Conservation (phyloP, 306 rosid genomes). For the Pterocarpus macrocarpus region DNA sequence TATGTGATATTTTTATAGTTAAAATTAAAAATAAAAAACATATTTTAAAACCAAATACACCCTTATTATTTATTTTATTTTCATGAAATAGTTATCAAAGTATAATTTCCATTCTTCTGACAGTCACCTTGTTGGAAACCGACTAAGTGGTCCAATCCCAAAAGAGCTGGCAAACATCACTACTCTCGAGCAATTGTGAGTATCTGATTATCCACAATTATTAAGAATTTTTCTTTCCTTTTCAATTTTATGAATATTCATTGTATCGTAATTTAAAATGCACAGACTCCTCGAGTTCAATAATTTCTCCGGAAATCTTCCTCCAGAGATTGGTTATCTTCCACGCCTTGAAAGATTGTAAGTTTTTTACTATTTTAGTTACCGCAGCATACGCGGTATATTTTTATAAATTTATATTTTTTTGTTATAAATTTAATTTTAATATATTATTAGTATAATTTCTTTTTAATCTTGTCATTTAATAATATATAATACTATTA, state of each 20-base stretch:
- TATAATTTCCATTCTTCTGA: not conserved
- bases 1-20: too few species aligned
- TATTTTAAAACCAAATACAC: too few species aligned
- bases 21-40: too few species aligned
- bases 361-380: not conserved
- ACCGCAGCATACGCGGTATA: too few species aligned
- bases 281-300: constrained; percentile 58
- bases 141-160: constrained; percentile 65
- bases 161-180: constrained; percentile 57
- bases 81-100: too few species aligned
- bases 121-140: constrained; percentile 62
- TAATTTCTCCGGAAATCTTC: constrained; percentile 56
- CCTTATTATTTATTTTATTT: too few species aligned
- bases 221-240: not conserved
- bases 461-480: too few species aligned
- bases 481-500: too few species aligned
- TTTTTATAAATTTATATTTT: too few species aligned
- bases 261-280: not conserved
- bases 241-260: not conserved
- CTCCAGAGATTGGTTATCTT: constrained; percentile 59
- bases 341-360: constrained; percentile 56
- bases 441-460: too few species aligned
- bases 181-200: constrained; percentile 63
- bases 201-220: not conserved
- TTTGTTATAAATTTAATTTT: too few species aligned